phyloP scores from a whole-genome alignment of 331 rosid genomes.

The Rosa hybrid region DNA sequence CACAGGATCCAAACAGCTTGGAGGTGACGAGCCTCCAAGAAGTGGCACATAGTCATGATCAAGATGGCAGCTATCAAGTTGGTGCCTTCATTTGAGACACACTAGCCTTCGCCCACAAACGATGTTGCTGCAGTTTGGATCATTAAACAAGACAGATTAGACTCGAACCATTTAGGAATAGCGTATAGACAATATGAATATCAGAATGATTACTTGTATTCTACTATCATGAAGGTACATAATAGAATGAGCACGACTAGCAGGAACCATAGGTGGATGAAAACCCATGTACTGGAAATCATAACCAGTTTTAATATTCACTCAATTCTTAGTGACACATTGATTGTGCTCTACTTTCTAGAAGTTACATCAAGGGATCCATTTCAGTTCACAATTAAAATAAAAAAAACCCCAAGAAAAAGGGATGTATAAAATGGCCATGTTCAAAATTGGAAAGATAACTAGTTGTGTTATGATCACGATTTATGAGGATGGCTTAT shows the following conservation, averaged over 20 bases:
- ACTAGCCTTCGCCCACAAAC: slow-evolving; percentile 63
- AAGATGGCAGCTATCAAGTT: neutral
- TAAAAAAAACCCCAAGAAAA: too few relatives aligned
- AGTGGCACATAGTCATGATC: slow-evolving; percentile 13
- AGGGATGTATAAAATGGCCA: neutral
- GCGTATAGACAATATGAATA: neutral
- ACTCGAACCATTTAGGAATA: neutral
- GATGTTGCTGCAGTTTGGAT: slow-evolving; percentile 65
- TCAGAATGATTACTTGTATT: neutral
- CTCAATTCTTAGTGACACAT: neutral
- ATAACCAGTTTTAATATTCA: neutral
- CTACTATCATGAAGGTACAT: neutral
- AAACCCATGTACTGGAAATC: neutral
- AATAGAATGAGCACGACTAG: neutral
- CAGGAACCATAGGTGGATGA: neutral
- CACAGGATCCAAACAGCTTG: slow-evolving; percentile 14
- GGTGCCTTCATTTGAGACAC: slow-evolving; percentile 46
- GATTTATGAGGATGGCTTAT: neutral
- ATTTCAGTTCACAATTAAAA: neutral
- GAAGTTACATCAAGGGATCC: neutral
- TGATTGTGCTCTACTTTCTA: neutral
- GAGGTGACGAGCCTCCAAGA: slow-evolving; percentile 7
- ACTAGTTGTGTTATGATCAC: neutral
- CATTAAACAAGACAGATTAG: too few relatives aligned
- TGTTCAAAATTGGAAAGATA: neutral